Conservation (phyloP, 371 early-diverging fungal genomes). For the Mortierella polycephala region DNA sequence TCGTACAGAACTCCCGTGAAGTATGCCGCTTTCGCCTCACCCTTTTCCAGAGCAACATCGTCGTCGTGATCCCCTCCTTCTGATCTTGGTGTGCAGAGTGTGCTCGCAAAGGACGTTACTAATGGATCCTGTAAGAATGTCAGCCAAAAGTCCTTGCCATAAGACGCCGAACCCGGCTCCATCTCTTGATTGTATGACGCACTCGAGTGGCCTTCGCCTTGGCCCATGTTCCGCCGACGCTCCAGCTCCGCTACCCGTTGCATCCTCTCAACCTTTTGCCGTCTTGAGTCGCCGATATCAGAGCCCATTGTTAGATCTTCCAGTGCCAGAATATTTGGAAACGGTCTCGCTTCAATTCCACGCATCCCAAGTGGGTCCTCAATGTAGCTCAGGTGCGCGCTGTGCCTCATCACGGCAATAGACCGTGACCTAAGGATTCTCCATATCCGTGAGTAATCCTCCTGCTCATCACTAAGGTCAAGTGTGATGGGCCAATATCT, state of each 20-base stretch:
- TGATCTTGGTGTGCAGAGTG: constrained; percentile 33
- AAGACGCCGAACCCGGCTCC: constrained; percentile 22
- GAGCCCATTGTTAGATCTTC: not conserved
- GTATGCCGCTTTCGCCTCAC: constrained; percentile 23
- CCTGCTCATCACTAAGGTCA: constrained; percentile 52
- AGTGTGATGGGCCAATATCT: constrained; percentile 71
- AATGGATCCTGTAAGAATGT: constrained; percentile 54
- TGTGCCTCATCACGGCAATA: constrained; percentile 51
- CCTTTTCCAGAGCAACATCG: constrained; percentile 7
- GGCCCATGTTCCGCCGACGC: not conserved
- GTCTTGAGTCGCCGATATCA: constrained; percentile 16
- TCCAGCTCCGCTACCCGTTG: not conserved
- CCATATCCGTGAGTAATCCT: constrained; percentile 40
- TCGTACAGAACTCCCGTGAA: constrained; percentile 44
- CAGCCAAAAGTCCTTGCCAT: constrained; percentile 36
- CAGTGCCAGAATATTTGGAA: constrained; percentile 33
- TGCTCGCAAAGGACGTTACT: constrained; percentile 53
- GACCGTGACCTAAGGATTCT: constrained; percentile 41
- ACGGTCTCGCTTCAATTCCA: constrained; percentile 42
- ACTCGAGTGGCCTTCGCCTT: not conserved
- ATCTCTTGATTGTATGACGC: not conserved
- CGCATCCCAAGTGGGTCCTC: constrained; percentile 51
- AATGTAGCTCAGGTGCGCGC: constrained; percentile 52
- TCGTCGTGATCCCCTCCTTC: not conserved
- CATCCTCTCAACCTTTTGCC: constrained; percentile 11